Percentiles rank a stretch among this genome's conserved stretches.
These are phyloP conservation scores for Leptographium radiaticola DNA, from an alignment of 2,329 filamentous ascomycete genomes.

Conservation along the genomic window DNA sequence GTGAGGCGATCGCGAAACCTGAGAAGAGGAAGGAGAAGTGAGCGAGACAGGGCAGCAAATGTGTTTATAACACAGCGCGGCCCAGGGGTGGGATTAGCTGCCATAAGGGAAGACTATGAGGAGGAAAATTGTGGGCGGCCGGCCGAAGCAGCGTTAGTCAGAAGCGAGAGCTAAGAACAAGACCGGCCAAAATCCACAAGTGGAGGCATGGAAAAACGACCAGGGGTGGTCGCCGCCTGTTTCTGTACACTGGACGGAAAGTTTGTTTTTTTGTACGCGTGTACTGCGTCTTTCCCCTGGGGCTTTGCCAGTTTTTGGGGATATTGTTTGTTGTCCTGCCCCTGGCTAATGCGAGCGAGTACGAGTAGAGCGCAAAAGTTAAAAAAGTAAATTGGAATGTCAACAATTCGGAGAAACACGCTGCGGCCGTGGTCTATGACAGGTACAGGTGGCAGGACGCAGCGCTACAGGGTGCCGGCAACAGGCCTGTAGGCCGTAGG, in stretches of 20 bases:
- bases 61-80: slow-evolving; percentile 5
- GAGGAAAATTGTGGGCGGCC: neutral
- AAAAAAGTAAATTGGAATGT: no score
- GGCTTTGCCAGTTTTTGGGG: neutral
- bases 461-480: no score
- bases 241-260: neutral
- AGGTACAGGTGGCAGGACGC: no score
- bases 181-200: neutral
- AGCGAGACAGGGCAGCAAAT: slow-evolving; percentile 1
- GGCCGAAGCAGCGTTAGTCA: neutral
- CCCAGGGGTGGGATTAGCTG: neutral
- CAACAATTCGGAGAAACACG: no score
- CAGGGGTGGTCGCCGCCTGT: neutral
- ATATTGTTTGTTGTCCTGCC: no score
- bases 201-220: neutral
- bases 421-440: no score
- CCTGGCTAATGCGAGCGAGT: no score
- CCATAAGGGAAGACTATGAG: neutral
- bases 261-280: neutral
- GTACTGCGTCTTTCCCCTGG: neutral
- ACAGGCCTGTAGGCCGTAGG: no score
- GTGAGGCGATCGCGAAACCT: neutral
- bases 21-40: neutral
- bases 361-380: no score
- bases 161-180: neutral